These are phyloP conservation scores for Acrocalymma vagum DNA, from an alignment of 2,329 filamentous ascomycete genomes.

Conservation along the genomic window DNA sequence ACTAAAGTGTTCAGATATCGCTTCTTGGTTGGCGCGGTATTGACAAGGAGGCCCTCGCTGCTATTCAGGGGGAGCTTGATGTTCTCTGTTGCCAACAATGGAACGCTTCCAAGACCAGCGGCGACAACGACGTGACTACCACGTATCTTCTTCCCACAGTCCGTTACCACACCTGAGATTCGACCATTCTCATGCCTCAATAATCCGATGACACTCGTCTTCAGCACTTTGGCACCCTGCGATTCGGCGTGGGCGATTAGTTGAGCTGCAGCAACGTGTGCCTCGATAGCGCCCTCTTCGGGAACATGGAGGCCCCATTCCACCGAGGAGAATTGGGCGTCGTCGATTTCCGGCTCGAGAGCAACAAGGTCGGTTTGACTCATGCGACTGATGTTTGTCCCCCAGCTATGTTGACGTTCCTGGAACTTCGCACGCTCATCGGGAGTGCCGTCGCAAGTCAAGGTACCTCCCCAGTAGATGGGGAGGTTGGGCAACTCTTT, in stretches of 20 bases:
- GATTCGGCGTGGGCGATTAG: constrained; percentile 4
- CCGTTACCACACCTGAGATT: constrained; percentile 7
- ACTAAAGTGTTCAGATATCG: constrained; percentile 1
- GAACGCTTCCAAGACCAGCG: constrained; percentile 9
- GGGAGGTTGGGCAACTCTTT: constrained; percentile 1
- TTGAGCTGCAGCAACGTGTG: constrained; percentile 9
- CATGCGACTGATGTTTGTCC: constrained; percentile 5
- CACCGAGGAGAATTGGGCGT: too few species aligned
- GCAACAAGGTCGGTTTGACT: constrained; percentile 11
- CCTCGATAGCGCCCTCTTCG: constrained; percentile 12
- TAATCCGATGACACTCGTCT: constrained; percentile 7
- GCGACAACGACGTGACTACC: constrained; percentile 13
- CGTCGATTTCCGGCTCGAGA: too few species aligned
- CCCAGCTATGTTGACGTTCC: constrained; percentile 6
- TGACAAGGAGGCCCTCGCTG: constrained; percentile 7
- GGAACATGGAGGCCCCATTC: constrained; percentile 9
- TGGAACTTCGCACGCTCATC: constrained; percentile 8
- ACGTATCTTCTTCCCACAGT: constrained; percentile 1
- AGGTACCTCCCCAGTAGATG: constrained; percentile 7
- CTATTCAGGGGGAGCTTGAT: constrained; percentile 9
- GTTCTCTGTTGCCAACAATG: constrained; percentile 5
- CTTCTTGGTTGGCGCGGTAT: constrained; percentile 2
- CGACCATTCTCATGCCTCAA: constrained; percentile 7
- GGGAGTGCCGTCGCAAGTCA: constrained; percentile 9
- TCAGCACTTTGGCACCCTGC: constrained; percentile 6